Evolutionary conservation across 331 rosid species (phyloP).

Genomic region (Dryas integrifolia): DNA sequence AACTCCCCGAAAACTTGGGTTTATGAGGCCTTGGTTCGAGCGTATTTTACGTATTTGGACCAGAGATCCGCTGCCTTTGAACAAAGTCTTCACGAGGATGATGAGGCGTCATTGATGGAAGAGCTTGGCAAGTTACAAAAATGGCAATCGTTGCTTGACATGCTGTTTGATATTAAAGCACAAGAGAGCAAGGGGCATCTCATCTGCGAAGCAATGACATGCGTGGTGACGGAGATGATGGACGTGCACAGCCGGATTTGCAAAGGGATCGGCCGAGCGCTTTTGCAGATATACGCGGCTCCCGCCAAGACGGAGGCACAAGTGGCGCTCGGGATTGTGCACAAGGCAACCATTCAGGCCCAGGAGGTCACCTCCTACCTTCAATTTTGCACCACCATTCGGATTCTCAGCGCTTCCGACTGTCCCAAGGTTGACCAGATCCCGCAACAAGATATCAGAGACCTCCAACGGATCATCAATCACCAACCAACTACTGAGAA

Average conservation of each 20-base stretch:
- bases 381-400: conserved; percentile 53
- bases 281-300: conserved; percentile 44
- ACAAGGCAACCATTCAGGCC: conserved; percentile 47
- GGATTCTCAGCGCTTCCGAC: conserved; percentile 55
- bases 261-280: conserved; percentile 42
- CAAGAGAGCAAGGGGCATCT: conserved; percentile 22
- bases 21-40: conserved; percentile 45
- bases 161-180: conserved; percentile 57
- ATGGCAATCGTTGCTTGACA: conserved; percentile 52
- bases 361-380: conserved; percentile 45
- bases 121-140: conserved; percentile 48
- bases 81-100: no score
- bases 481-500: conserved; percentile 4
- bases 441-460: conserved; percentile 50
- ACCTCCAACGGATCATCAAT: conserved; percentile 50
- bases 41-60: conserved; percentile 63
- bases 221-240: conserved; percentile 56
- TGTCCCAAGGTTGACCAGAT: conserved; percentile 55
- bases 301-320: conserved; percentile 52
- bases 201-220: conserved; percentile 79
- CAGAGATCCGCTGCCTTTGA: conserved; percentile 25
- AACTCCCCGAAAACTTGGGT: conserved; percentile 30
- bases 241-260: conserved; percentile 58
- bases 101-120: conserved; percentile 34
- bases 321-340: conserved; percentile 45